Percentiles rank a stretch among this genome's conserved stretches.
phyloP scores from a whole-genome alignment of 441 rosid species.

The Corymbia citriodora region DNA sequence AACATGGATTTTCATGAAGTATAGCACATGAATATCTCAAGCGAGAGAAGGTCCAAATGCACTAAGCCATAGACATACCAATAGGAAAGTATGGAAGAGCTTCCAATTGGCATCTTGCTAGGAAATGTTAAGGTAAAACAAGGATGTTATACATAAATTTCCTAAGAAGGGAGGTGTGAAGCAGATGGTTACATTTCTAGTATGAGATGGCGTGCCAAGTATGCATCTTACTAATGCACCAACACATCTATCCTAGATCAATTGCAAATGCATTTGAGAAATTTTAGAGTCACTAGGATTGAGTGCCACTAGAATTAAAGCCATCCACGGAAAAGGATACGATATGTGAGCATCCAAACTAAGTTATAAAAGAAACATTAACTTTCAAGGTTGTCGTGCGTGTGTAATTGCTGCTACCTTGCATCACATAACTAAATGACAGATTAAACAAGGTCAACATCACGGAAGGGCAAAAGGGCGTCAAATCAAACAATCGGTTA shows the following conservation, averaged over 20 bases:
- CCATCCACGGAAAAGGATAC: background rate
- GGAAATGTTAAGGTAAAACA: background rate
- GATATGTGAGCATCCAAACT: background rate
- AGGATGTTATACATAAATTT: background rate
- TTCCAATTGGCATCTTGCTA: background rate
- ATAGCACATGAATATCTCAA: background rate
- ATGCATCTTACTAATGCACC: background rate
- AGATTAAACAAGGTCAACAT: background rate
- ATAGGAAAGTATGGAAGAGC: background rate
- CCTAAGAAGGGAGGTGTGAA: background rate
- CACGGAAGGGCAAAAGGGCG: background rate
- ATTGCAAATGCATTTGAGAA: background rate
- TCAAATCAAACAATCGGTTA: background rate
- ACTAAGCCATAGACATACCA: background rate
- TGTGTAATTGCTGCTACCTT: background rate
- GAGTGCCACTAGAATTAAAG: background rate
- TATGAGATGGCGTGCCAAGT: background rate
- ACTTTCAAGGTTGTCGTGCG: background rate
- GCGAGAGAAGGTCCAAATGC: background rate
- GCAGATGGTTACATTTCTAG: background rate
- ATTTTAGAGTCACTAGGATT: background rate
- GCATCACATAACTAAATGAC: background rate
- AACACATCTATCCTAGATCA: background rate
- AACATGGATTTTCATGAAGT: background rate
- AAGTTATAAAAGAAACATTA: background rate